A percentile compares a stretch with the other conserved stretches of the same genome.
Evolutionary conservation across 73 alveolate genomes (phyloP).

Genomic region (Tetrahymena elliotti): DNA sequence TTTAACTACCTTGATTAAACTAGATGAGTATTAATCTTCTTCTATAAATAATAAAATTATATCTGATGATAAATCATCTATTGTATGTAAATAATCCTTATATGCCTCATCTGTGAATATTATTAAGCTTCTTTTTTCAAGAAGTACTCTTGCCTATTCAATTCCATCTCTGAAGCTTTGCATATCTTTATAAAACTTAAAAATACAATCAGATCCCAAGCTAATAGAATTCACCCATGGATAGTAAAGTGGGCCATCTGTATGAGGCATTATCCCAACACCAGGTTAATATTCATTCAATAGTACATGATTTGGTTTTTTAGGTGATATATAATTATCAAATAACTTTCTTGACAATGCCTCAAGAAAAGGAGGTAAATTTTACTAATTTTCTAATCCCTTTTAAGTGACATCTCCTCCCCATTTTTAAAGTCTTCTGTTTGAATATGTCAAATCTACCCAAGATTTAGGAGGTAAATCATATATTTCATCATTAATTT

Average conservation of each 20-base stretch:
- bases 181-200: conserved; percentile 23
- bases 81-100: conserved; percentile 1
- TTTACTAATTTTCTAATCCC: not conserved
- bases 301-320: conserved; percentile 51
- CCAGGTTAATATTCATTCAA: conserved; percentile 54
- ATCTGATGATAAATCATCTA: not conserved
- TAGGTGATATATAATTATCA: not conserved
- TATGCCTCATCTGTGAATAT: not conserved
- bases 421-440: conserved; percentile 4
- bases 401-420: conserved; percentile 14
- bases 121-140: not conserved
- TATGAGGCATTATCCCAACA: conserved; percentile 69
- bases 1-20: not conserved
- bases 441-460: not conserved
- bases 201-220: conserved; percentile 32
- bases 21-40: not conserved
- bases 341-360: not conserved
- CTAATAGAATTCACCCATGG: conserved; percentile 52
- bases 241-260: conserved; percentile 71
- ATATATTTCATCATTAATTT: not conserved
- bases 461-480: not conserved
- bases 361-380: not conserved
- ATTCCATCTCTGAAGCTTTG: not conserved
- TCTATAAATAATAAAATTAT: not conserved
- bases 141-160: not conserved